phyloP scores from a whole-genome alignment of 2,329 filamentous ascomycete genomes.

The Geoglossum cookeanum region DNA sequence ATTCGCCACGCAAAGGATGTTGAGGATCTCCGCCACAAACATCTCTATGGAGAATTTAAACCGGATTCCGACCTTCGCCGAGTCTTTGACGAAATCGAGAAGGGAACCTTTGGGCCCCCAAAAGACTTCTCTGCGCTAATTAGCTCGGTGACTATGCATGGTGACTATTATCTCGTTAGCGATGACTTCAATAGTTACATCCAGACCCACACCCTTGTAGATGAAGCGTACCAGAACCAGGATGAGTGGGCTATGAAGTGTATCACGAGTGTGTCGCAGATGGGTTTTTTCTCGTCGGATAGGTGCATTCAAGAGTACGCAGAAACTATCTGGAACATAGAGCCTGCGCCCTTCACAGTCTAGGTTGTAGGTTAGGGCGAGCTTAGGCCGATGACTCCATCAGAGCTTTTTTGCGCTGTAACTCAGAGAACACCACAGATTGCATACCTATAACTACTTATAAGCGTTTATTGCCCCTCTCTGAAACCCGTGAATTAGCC shows the following conservation, averaged over 20 bases:
- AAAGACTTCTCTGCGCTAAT: slow-evolving; percentile 66
- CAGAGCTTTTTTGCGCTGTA: background rate
- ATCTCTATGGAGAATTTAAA: slow-evolving; percentile 64
- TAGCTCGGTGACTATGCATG: slow-evolving; percentile 72
- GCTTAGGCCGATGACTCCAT: background rate
- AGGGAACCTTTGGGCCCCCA: slow-evolving; percentile 61
- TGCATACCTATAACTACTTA: no score
- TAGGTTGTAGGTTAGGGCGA: background rate
- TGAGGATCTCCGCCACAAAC: slow-evolving; percentile 79
- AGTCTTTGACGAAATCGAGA: slow-evolving; percentile 71
- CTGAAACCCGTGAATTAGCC: no score
- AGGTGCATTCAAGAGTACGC: slow-evolving; percentile 95
- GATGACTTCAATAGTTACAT: slow-evolving; percentile 95
- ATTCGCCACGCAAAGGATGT: slow-evolving; percentile 38
- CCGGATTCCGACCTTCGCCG: slow-evolving; percentile 58
- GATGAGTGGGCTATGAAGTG: slow-evolving; percentile 84
- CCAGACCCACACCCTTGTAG: slow-evolving; percentile 75
- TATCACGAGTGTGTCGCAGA: slow-evolving; percentile 72
- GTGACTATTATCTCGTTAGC: slow-evolving; percentile 93
- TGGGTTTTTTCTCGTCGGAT: slow-evolving; percentile 96
- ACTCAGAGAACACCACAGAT: no score
- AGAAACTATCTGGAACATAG: slow-evolving; percentile 91
- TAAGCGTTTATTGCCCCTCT: no score
- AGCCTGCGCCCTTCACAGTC: slow-evolving; percentile 33
- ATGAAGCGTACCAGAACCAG: slow-evolving; percentile 79